Evolutionary conservation across 2,329 filamentous ascomycete species (phyloP).

Genomic region (Diaporthe australafricana): DNA sequence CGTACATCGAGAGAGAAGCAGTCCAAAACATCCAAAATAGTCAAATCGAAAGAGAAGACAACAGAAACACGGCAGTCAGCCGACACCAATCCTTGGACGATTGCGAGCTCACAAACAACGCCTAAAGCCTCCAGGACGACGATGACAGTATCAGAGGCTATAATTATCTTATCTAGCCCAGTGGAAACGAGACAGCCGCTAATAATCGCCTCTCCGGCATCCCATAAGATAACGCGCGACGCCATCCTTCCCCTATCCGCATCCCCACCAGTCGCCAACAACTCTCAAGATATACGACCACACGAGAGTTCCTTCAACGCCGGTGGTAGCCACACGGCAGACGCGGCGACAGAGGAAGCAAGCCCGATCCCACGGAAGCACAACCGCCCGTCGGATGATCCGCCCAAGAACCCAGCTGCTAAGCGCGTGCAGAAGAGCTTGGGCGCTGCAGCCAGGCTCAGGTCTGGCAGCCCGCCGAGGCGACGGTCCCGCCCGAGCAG

Average conservation of each 20-base stretch:
- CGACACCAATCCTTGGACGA: conserved; percentile 53
- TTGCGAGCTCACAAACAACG: conserved; percentile 51
- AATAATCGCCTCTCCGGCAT: conserved; percentile 1
- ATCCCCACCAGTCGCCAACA: neutral
- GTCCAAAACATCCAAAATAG: conserved; percentile 37
- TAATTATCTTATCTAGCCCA: conserved; percentile 46
- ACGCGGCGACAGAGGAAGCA: neutral
- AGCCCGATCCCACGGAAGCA: neutral
- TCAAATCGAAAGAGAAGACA: conserved; percentile 37
- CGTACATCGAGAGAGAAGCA: conserved; percentile 44
- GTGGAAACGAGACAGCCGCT: conserved; percentile 30
- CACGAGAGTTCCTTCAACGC: neutral
- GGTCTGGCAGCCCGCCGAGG: neutral
- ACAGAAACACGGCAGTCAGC: conserved; percentile 40
- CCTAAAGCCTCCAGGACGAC: conserved; percentile 42
- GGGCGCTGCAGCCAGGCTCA: neutral
- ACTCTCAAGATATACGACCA: neutral
- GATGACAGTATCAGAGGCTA: conserved; percentile 36
- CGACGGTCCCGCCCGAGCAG: neutral
- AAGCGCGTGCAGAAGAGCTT: conserved; percentile 16
- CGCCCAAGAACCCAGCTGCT: conserved; percentile 3
- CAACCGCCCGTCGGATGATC: neutral
- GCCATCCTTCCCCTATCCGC: neutral
- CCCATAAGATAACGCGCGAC: neutral
- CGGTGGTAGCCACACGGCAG: neutral